Conservation (phyloP, 352 stramenopile species). For the Globisporangium okanoganense region DNA sequence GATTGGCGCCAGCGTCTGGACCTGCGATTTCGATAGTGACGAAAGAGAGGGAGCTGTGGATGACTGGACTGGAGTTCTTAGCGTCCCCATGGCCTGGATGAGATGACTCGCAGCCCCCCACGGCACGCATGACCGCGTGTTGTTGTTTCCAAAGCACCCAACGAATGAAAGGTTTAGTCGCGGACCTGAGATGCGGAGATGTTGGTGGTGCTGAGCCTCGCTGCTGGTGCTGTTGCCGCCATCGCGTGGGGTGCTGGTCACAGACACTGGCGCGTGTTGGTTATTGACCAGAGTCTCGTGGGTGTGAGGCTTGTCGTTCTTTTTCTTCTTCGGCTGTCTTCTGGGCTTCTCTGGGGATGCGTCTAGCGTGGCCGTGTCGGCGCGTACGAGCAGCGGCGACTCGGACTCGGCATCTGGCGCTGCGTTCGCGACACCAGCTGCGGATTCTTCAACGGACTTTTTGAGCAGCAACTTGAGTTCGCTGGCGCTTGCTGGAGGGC, state of each 20-base stretch:
- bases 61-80: not conserved
- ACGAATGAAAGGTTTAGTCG: slow-evolving; percentile 17
- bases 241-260: not conserved
- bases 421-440: slow-evolving; percentile 18
- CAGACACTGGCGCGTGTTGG: not conserved
- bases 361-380: slow-evolving; percentile 11
- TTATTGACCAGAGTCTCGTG: not conserved
- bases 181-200: slow-evolving; percentile 20
- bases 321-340: not conserved
- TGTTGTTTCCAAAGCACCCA: slow-evolving; percentile 16
- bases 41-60: not conserved
- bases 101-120: slow-evolving; percentile 3
- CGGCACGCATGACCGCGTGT: slow-evolving; percentile 11
- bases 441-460: slow-evolving; percentile 6
- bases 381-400: slow-evolving; percentile 30
- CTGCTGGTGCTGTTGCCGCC: not conserved
- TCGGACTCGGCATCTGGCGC: slow-evolving; percentile 26
- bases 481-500: slow-evolving; percentile 4
- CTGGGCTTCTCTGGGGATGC: slow-evolving; percentile 8
- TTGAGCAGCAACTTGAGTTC: slow-evolving; percentile 20
- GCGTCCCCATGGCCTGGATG: slow-evolving; percentile 6
- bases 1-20: slow-evolving; percentile 2
- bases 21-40: not conserved
- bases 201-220: not conserved
- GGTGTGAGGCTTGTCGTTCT: not conserved